Percentiles rank a stretch among this genome's conserved stretches.
Evolutionary conservation across 148 eudicot species (phyloP).

Genomic region (Cornus kousa): DNA sequence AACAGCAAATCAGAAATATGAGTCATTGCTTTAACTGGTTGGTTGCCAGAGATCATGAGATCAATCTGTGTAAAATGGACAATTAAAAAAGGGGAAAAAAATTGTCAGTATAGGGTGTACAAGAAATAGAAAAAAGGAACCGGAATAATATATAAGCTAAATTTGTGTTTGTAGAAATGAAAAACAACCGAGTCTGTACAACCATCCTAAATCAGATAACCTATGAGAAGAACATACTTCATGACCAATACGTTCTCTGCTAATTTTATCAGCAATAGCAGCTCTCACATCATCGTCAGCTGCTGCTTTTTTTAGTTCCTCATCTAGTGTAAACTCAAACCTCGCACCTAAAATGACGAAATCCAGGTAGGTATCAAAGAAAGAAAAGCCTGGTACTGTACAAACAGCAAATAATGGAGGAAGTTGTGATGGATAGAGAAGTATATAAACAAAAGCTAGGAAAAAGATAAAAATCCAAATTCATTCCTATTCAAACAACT

Average conservation of each 20-base stretch:
- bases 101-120: not conserved
- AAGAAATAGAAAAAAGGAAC: not conserved
- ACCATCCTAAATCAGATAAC: not conserved
- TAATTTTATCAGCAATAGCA: slow-evolving; percentile 86
- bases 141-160: not conserved
- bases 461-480: not conserved
- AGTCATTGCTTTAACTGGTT: slow-evolving; percentile 71
- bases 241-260: slow-evolving; percentile 95
- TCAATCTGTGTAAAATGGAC: slow-evolving; percentile 59
- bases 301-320: slow-evolving; percentile 78
- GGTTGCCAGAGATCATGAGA: slow-evolving; percentile 87
- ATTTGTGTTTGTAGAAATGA: not conserved
- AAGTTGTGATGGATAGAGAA: not conserved
- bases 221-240: slow-evolving; percentile 51
- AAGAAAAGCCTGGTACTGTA: not conserved
- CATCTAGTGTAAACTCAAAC: slow-evolving; percentile 72
- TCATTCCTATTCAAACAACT: not conserved
- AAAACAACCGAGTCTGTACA: not conserved
- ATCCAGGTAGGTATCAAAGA: slow-evolving; percentile 2
- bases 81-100: slow-evolving; percentile 1
- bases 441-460: not conserved
- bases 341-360: slow-evolving; percentile 56
- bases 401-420: not conserved
- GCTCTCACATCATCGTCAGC: slow-evolving; percentile 71
- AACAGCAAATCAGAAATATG: slow-evolving; percentile 58